Evolutionary conservation across 371 early-diverging fungal species (phyloP).

Genomic region (Apophysomyces elegans): DNA sequence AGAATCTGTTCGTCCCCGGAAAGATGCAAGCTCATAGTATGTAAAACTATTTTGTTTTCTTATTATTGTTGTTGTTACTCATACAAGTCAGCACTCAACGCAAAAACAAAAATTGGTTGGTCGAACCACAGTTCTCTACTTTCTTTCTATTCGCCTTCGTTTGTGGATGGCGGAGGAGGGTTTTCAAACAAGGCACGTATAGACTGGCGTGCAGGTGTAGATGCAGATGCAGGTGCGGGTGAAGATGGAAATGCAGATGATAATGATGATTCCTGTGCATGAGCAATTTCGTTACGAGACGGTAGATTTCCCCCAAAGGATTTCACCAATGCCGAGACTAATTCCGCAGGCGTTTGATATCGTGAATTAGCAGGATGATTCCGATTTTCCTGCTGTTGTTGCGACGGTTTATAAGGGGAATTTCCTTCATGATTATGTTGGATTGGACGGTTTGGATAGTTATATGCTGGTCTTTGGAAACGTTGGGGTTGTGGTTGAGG

Average conservation of each 20-base stretch:
- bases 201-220: conserved; percentile 7
- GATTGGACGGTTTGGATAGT: neutral
- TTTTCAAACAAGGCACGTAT: conserved; percentile 10
- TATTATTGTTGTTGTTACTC: neutral
- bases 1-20: neutral
- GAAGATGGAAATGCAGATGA: neutral
- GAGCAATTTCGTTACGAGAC: neutral
- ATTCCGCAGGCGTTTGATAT: neutral
- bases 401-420: conserved; percentile 8
- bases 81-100: neutral
- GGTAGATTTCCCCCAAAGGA: neutral
- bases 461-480: neutral
- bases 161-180: conserved; percentile 14
- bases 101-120: neutral
- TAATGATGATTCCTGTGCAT: neutral
- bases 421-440: conserved; percentile 4
- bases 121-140: neutral
- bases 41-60: neutral
- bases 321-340: conserved; percentile 1
- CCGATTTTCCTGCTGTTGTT: neutral
- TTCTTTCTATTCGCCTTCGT: neutral
- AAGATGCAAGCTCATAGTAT: neutral
- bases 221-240: conserved; percentile 10
- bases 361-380: neutral
- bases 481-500: neutral